A percentile compares a stretch with the other conserved stretches of the same genome.
Evolutionary conservation across 305 asterid genomes (phyloP).

Genomic region (Stenogyne calaminthoides): DNA sequence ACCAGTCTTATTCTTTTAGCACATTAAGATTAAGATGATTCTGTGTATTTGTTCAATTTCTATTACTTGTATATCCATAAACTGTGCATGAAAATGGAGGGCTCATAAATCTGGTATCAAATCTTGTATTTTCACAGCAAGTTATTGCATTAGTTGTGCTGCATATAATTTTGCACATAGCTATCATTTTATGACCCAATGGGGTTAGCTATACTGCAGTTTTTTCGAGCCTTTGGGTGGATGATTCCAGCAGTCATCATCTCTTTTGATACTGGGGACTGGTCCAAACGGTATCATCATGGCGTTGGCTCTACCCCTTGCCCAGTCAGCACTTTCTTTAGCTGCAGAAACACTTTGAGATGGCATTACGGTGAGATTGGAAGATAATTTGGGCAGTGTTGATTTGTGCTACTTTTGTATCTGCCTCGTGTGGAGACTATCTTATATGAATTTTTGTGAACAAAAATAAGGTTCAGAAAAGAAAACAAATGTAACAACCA

Average conservation of each 20-base stretch:
- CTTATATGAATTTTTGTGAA: too few relatives aligned
- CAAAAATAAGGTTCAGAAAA: too few relatives aligned
- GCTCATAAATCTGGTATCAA: not conserved
- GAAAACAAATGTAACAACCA: too few relatives aligned
- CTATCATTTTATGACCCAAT: constrained; percentile 11
- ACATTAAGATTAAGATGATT: too few relatives aligned
- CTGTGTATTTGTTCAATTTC: not conserved
- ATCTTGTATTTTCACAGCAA: not conserved
- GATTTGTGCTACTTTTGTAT: too few relatives aligned
- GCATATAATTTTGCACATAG: not conserved
- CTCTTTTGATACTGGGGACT: constrained; percentile 55
- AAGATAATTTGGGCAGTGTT: too few relatives aligned
- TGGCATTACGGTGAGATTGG: too few relatives aligned
- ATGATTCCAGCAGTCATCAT: constrained; percentile 69
- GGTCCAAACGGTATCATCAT: constrained; percentile 59
- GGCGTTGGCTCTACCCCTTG: constrained; percentile 82
- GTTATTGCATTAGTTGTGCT: not conserved
- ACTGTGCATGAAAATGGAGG: not conserved
- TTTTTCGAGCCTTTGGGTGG: constrained; percentile 80
- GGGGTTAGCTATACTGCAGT: constrained; percentile 45
- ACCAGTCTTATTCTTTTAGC: too few relatives aligned
- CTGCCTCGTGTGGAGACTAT: too few relatives aligned
- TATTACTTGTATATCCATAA: not conserved
- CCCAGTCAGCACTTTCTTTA: constrained; percentile 68
- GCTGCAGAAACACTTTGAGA: constrained; percentile 52